Base-by-base conservation (phyloP, 768 basidiomycete species). In the Pilatotrama ljubarskyi region DNA sequence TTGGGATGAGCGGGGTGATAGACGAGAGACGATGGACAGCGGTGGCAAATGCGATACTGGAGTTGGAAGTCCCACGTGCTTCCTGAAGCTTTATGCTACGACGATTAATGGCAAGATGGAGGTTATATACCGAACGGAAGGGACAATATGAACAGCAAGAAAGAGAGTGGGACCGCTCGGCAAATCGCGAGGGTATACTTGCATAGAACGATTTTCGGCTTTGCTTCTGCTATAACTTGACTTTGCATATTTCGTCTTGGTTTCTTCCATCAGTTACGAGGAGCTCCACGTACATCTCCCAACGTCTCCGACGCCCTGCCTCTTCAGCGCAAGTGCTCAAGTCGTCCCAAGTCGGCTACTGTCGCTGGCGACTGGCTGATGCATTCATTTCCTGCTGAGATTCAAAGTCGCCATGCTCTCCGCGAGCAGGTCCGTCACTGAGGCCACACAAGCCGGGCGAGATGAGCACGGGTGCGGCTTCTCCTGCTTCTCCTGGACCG, bases 361-460 rank as follows among this genome's bases (percentile, higher is more conserved):
- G 35, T n/a, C 9, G 3, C 14, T 9, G n/a, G 15, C 8, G 14
- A n/a, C 15, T 43, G 42, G 38, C n/a, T 14, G 38, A 42, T n/a
- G 35, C 36, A 18, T 25, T 50, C 32, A 66, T 56, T 63, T 86
- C 80, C 85, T 85, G 58, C 74, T 76, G 62, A 88, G 63, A 57
- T 79, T 86, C 76, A 88, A 73, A 68, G 81, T 85, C 66, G 83
- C 75, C 85, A 88, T 86, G 59, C 84, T 84, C 73, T 88, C 86
- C 75, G 86, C 87, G 70, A 88, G 72, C 25, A 84, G 66, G 42
- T 82, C 76, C 25, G 77, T 72, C 18, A 74, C 36, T 29, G 59
- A 65, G 24, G 59, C 40, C 14, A 47, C 47, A 25, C 64, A 60
- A 15, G 25, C 15, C 22, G 25, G 14, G 48, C 55, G 54, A 14